These are phyloP conservation scores for Litsea cubeba DNA, from an alignment of 164 flowering plant species.

Conservation along the genomic window DNA sequence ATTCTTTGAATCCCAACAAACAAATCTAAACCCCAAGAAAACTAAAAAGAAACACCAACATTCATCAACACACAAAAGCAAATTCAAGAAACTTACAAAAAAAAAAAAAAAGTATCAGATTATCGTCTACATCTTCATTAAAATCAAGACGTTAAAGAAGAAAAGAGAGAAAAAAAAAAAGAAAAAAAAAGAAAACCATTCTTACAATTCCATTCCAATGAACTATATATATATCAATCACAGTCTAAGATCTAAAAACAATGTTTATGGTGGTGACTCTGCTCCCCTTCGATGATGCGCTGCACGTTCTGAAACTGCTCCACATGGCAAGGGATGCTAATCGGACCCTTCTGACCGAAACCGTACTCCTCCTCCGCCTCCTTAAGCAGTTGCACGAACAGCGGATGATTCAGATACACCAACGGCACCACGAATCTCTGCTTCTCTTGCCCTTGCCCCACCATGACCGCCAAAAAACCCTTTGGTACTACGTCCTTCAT, in stretches of 20 bases:
- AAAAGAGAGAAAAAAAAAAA: neutral
- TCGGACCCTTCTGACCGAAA: slow-evolving; percentile 67
- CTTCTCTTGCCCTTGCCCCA: slow-evolving; percentile 51
- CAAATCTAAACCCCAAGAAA: no score
- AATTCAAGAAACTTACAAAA: neutral
- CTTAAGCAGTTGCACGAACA: slow-evolving; percentile 60
- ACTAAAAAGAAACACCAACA: no score
- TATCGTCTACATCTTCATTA: slow-evolving; percentile 3
- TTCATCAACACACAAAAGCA: no score
- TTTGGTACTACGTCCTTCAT: slow-evolving; percentile 50
- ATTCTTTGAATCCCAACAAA: no score
- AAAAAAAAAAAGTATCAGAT: neutral
- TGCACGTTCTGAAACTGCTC: slow-evolving; percentile 57
- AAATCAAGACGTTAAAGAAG: neutral
- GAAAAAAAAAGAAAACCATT: neutral
- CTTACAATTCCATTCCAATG: neutral
- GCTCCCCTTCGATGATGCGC: slow-evolving; percentile 56
- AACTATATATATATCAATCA: no score
- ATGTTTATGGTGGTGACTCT: slow-evolving; percentile 21
- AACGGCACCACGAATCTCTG: slow-evolving; percentile 70
- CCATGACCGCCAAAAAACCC: slow-evolving; percentile 67
- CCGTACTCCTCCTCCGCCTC: slow-evolving; percentile 86
- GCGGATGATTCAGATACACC: slow-evolving; percentile 64
- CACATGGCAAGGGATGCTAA: slow-evolving; percentile 74
- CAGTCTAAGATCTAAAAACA: slow-evolving; percentile 8